Evolutionary conservation across 2,329 filamentous ascomycete species (phyloP), one percentile per base, ranked within the genome.

Genomic region (Cercospora zeina): DNA sequence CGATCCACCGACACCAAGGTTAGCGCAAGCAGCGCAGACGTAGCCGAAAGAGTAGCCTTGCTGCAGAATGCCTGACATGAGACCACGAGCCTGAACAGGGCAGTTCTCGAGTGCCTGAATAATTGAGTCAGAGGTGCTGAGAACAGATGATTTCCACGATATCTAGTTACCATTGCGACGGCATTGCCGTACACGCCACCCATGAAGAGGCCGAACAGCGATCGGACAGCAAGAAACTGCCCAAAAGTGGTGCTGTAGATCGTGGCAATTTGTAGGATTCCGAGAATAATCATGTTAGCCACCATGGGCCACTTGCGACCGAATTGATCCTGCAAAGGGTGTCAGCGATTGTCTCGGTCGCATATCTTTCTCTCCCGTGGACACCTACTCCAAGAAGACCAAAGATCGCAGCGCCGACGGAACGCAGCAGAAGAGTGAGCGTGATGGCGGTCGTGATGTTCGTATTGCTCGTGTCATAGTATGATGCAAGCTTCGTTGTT

Each of bases 31-130:
- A 5, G 90, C 90, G 65, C 91, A 81, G 42, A 95, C 85, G 71
- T 93, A 93, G 33, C 90, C 90, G 66, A 92, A 83, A 5, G 65
- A 67, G 53, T 66, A 68, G 2, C 90, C 91, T 75, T 92, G 89
- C 71, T 95, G 91, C 16, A 93, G 77, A 55, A 95, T 89, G 58
- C 90, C 91, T 13, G 87, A 90, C 84, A 95, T 90, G 37, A 95
- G 80, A 68, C 91, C 91, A 73, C 90, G 83, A 7, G 89, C 87
- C 61, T 89, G 85, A 21, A 53, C 49, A 0, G 88, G 89, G 63
- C 87, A 84, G 70, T 91, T 89, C 72, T 92, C 89, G 8, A 87
- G 75, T 0, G 85, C 85, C 37, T 57, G 24, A 2, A 36, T 11
- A 19, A n/a, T 8, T n/a, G n/a, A 34, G 50, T 53, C 50, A 53